Base-by-base conservation (phyloP, 2,329 filamentous ascomycete species). In the Fusarium sp. region DNA sequence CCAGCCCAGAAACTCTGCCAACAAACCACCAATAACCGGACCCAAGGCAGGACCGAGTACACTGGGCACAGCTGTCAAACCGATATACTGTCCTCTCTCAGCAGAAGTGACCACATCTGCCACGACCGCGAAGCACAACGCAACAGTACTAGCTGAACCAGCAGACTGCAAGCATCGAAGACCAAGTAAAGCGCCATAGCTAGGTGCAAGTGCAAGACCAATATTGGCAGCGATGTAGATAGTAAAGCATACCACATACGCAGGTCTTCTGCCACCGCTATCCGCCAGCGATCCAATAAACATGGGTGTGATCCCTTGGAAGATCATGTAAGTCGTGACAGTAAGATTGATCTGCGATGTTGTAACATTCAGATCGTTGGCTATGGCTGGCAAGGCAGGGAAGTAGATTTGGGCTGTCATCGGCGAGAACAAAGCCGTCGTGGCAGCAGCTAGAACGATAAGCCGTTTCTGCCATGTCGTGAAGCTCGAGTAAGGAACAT, bases 71-170 rank as follows among this genome's bases (percentile, higher is more conserved):
- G 81, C 82, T 25, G 82, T 86, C 70, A 84, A 83, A 42, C 84
- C 88, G 55, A 91, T 83, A 69, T 88, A 89, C 40, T 83, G 80
- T 4, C 89, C 89, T 62, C 90, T 81, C 73, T 93, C 89, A 1
- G 85, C 85, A 3, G 86, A 85, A 0, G 88, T 90, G 13, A 87
- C 82, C 9, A 91, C 81, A 73, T 93, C 91, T 1, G 87, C 87
- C 2, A 92, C 84, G 1, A 92, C 85, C 0, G 86, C 90, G 28
- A 78, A 79, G 28, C 80, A 81, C 5, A 93, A 80, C 0, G 89
- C 85, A 7, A 91, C 81, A 0, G 88, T 90, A 3, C 86, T 86
- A 57, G 85, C 87, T 42, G 84, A 88, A 0, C 89, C 88, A 1
- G 85, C 83, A 7, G 84, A 87, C 72, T 90, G 88, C 4, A 90